phyloP scores from a whole-genome alignment of 768 basidiomycete genomes.

The Infundibulicybe gibba region DNA sequence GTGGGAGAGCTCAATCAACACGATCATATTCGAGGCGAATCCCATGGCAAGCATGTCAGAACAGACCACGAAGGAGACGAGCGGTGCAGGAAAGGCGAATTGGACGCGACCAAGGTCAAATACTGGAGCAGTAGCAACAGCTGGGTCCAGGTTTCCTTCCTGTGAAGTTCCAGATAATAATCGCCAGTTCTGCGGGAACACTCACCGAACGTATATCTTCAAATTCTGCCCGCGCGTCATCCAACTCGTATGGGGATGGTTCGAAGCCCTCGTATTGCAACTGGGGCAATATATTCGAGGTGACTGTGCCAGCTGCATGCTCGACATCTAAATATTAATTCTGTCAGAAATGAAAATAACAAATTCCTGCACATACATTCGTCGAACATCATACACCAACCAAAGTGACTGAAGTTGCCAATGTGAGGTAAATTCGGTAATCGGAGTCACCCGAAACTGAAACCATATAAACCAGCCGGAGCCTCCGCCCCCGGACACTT shows the following conservation, averaged over 20 bases:
- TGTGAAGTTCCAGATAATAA: conserved; percentile 9
- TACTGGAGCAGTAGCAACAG: conserved; percentile 47
- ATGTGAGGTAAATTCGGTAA: background rate
- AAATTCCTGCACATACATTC: conserved; percentile 47
- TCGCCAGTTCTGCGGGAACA: background rate
- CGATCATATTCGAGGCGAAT: conserved; percentile 67
- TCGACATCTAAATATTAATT: conserved; percentile 68
- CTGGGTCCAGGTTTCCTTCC: conserved; percentile 22
- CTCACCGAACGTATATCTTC: conserved; percentile 30
- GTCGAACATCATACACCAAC: conserved; percentile 48
- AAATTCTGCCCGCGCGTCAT: conserved; percentile 43
- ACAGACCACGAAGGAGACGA: conserved; percentile 78
- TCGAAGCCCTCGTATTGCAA: conserved; percentile 91
- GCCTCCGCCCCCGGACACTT: background rate
- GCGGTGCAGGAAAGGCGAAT: conserved; percentile 81
- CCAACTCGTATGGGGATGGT: conserved; percentile 53
- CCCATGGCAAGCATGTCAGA: conserved; percentile 89
- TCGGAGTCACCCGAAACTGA: background rate
- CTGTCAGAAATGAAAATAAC: conserved; percentile 8
- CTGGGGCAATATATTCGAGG: conserved; percentile 32
- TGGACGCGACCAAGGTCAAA: conserved; percentile 90
- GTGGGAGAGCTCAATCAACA: conserved; percentile 86
- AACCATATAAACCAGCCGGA: background rate
- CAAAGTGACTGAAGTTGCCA: no score
- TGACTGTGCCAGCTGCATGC: conserved; percentile 52